Evolutionary conservation across 2,329 filamentous ascomycete genomes (phyloP), one percentile per base, ranked within the genome.

Genomic region (Aspergillus texensis): DNA sequence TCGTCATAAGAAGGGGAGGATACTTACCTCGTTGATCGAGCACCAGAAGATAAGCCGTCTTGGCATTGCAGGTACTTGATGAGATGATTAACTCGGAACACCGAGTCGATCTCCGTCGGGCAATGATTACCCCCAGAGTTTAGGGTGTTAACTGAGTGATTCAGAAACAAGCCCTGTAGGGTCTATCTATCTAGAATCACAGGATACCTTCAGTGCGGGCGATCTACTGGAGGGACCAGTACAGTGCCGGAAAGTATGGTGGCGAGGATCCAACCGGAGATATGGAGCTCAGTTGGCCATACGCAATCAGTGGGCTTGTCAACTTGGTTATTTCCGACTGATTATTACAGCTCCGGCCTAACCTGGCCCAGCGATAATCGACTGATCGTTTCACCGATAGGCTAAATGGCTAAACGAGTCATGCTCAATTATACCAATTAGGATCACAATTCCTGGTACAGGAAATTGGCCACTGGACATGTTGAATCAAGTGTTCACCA

Each of bases 1-100:
- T 66, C 65, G 14, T 65, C 57, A 61, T 65, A 26, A 53, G 41
- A 32, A 50, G 32, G n/a, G 26, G 62, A 55, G 39, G 36, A 60
- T 64, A 52, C 16, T 57, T 65, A 48, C 56, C 58, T 57, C 30
- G 30, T 58, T 56, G 34, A 62, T 28, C 30, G 54, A 14, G 24
- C 34, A 19, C 30, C 24, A n/a, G 56, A 39, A 56, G 46, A 58
- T 61, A 62, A 56, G 54, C 61, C 32, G 58, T 55, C 58, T 66
- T 61, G 48, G 58, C 62, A 58, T 50, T 26, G 19, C 21, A 43
- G 39, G 24, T 19, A 46, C 19, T 60, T 60, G 26, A 54, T 21
- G 58, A 26, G n/a, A 61, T 56, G 52, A 45, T 63, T 48, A 43
- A 60, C 32, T 45, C 39, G 39, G 60, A 58, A 60, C 63, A 62